Base-by-base conservation (phyloP, 1,284 basidiomycete species). In the Ganoderma boninense region DNA sequence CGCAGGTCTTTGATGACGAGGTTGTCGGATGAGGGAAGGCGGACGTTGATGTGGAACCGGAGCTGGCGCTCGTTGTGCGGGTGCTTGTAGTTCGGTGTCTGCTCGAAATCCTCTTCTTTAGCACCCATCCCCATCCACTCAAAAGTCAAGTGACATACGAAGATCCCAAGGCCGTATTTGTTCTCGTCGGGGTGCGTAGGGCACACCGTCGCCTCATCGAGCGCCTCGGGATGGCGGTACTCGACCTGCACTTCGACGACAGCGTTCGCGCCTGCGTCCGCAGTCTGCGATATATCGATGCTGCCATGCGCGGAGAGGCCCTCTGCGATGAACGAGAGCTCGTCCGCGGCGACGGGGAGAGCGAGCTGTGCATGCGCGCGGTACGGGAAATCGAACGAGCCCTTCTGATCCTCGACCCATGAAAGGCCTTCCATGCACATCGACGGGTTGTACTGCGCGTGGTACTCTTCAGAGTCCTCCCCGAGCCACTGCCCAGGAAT, bases 81-180 rank as follows among this genome's bases (percentile, higher is more conserved):
- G 56, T 67, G 56, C 65, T 61, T 57, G 42, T 69, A 65, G 23
- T 56, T 70, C 14, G 71, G 72, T 4, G 72, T 77, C 77, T 78
- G 66, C 20, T 18, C 8, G 29, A 2, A 13, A 44, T 60, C 1
- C 46, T 14, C 16, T 23, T 13, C 4, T n/a, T 44, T 11, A 61
- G 40, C 32, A 20, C 5, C 18, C 42, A 23, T 8, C 11, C 4
- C 23, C 46, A 32, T 5, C 23, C 49, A 4, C 23, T 11, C 23
- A 1, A 14, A 62, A 11, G 29, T 32, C 29, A 2, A 32, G 29
- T 13, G 20, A 77, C 80, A 71, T 54, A 79, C 80, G 52, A 78
- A 79, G 64, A 81, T 77, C 2, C 78, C 80, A 29, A 80, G 74
- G 40, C 79, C 79, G n/a, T 76, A 74, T 60, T 72, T 69, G 32